Evolutionary conservation across 345 rosid species (phyloP), one percentile per base, ranked within the genome.

Genomic region (Populus pruinosa): DNA sequence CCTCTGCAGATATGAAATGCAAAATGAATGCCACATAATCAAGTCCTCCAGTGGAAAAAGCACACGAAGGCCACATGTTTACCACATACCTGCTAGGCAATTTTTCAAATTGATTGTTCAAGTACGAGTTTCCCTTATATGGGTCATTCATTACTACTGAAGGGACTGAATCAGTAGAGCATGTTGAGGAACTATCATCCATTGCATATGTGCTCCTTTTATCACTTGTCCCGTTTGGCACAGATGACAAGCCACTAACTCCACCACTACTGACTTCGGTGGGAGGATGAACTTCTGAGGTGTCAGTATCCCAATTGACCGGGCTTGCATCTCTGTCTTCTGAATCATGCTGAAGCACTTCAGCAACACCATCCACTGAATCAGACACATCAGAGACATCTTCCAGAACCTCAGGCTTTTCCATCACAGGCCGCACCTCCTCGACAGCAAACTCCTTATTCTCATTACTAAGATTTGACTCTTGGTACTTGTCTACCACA

Each of bases 121-220:
- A 78, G 77, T 80, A 78, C 1, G 84, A 75, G 82, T 77, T 90
- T 74, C 86, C 91, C 75, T 86, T 92, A 72, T 84, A 83, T 55
- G 90, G 86, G 29, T 92, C 93, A 86, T 84, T 88, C 79, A 84
- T 85, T 66, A 85, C 90, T 74, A 86, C 86, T 13, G 96, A 88
- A 59, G 87, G 96, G 62, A 91, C 86, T 0, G 96, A 93, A 73
- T 95, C 97, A 14, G 91, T 89, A 25, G 98, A 93, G 81, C 97
- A 93, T 1, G 97, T 90, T 63, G 98, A 93, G 50, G 99, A 93
- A 86, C 96, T 96, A 86, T 96, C 99, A 89, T 92, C 96, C 89
- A 91, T 83, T 47, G 77, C 79, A 65, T 85, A 88, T 38, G 85
- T 86, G 78, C 78, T 86, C 81, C 85, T 88, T 76, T 88, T 92